phyloP scores from a whole-genome alignment of 2,329 filamentous ascomycete genomes.

The Cytospora leucostoma region DNA sequence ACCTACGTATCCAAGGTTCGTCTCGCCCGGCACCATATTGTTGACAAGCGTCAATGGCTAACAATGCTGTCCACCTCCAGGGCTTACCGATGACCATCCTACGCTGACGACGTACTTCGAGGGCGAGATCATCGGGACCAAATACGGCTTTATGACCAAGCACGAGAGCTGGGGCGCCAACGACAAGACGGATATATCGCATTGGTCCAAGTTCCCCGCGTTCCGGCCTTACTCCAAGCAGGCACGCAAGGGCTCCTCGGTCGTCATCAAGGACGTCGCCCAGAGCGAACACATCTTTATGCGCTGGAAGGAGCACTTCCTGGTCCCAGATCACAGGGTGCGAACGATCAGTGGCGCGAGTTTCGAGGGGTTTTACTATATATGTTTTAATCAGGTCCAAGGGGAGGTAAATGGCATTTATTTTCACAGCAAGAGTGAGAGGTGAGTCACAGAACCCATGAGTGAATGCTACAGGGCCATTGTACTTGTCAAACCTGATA shows the following conservation, averaged over 20 bases:
- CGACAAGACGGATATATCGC: slow-evolving; percentile 86
- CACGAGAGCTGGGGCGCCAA: slow-evolving; percentile 90
- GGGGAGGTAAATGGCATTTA: slow-evolving; percentile 92
- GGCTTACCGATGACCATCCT: slow-evolving; percentile 90
- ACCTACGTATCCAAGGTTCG: slow-evolving; percentile 89
- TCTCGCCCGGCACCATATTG: slow-evolving; percentile 23
- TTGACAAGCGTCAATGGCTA: not conserved
- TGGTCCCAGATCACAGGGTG: slow-evolving; percentile 92
- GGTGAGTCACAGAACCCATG: slow-evolving; percentile 60
- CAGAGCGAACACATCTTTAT: slow-evolving; percentile 93
- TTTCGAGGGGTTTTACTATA: slow-evolving; percentile 99
- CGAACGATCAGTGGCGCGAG: slow-evolving; percentile 90
- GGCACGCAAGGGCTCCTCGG: slow-evolving; percentile 57
- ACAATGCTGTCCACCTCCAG: slow-evolving; percentile 48
- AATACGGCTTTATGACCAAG: slow-evolving; percentile 90
- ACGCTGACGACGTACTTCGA: slow-evolving; percentile 99
- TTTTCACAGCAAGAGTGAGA: slow-evolving; percentile 97
- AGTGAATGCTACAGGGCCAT: slow-evolving; percentile 10
- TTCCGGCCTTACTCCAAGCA: slow-evolving; percentile 74
- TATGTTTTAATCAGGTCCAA: slow-evolving; percentile 92
- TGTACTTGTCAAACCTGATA: not conserved
- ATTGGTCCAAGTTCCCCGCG: slow-evolving; percentile 88
- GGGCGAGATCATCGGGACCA: slow-evolving; percentile 93
- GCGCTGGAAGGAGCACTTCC: slow-evolving; percentile 98
- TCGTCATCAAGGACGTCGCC: slow-evolving; percentile 66